phyloP scores from a whole-genome alignment of 805 yeast species.

The Wickerhamiella hasegawae region DNA sequence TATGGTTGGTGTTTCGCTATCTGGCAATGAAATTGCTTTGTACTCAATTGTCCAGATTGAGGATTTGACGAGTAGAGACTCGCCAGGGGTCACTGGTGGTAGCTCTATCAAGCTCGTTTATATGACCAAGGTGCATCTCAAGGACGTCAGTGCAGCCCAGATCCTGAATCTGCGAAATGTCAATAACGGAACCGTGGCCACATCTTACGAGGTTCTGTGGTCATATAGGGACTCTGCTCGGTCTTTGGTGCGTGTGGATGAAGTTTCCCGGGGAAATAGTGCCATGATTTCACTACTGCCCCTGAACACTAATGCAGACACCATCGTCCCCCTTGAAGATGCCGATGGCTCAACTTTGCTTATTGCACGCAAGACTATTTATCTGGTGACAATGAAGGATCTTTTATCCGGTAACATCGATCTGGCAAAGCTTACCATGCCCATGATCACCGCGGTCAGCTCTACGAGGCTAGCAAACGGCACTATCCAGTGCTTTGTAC shows the following conservation, averaged over 20 bases:
- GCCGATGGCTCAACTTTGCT: background rate
- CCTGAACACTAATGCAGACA: background rate
- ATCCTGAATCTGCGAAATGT: background rate
- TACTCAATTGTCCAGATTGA: background rate
- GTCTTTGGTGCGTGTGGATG: background rate
- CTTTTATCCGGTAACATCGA: background rate
- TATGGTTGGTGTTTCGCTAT: background rate
- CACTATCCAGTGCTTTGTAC: background rate
- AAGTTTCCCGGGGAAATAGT: background rate
- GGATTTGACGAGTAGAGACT: background rate
- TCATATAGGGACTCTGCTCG: background rate
- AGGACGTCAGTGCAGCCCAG: background rate
- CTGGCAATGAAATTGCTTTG: background rate
- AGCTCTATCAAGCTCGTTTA: background rate
- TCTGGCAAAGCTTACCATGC: background rate
- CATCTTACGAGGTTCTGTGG: background rate
- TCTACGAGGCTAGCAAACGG: background rate
- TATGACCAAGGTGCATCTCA: background rate
- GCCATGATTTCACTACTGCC: background rate
- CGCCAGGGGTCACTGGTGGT: too few relatives aligned
- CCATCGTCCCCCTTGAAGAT: background rate
- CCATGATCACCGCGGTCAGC: background rate
- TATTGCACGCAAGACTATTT: background rate
- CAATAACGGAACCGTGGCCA: background rate
- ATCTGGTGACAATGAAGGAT: background rate